A percentile compares a stretch with the other conserved stretches of the same genome.
Conservation (phyloP, 257 asterid species). For the Solanum gracilifrons region DNA sequence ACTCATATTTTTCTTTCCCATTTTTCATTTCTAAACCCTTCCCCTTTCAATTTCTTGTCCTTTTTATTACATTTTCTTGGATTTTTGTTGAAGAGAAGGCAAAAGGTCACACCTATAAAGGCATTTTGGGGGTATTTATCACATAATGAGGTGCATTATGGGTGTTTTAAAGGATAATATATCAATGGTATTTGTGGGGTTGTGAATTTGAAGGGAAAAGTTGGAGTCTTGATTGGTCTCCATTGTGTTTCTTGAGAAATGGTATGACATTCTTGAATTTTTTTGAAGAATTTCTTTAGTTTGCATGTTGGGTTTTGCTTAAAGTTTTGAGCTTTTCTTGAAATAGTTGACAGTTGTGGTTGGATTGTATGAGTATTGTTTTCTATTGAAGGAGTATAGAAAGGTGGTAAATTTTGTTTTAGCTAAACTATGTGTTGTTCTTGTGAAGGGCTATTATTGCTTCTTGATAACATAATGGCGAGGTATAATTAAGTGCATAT, state of each 20-base stretch:
- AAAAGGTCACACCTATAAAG: not conserved
- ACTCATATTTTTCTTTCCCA: not conserved
- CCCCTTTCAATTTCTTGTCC: not conserved
- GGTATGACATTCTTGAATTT: constrained; percentile 6
- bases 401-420: not conserved
- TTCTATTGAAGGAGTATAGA: not conserved
- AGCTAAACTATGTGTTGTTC: not conserved
- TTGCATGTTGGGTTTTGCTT: not conserved
- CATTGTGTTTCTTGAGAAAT: constrained; percentile 7
- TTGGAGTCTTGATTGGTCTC: constrained; percentile 8
- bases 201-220: constrained; percentile 7
- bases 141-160: not conserved
- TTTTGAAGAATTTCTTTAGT: not conserved
- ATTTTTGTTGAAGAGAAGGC: not conserved
- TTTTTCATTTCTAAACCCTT: not conserved
- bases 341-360: not conserved
- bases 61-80: not conserved
- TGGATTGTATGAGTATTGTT: not conserved
- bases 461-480: not conserved
- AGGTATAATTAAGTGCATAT: not conserved
- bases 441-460: not conserved
- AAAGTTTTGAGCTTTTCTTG: not conserved
- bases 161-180: not conserved
- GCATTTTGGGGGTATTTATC: not conserved
- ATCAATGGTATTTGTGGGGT: not conserved